A percentile compares a stretch with the other conserved stretches of the same genome.
Evolutionary conservation across 1,284 basidiomycete species (phyloP).

Genomic region (Ganoderma lucidum): DNA sequence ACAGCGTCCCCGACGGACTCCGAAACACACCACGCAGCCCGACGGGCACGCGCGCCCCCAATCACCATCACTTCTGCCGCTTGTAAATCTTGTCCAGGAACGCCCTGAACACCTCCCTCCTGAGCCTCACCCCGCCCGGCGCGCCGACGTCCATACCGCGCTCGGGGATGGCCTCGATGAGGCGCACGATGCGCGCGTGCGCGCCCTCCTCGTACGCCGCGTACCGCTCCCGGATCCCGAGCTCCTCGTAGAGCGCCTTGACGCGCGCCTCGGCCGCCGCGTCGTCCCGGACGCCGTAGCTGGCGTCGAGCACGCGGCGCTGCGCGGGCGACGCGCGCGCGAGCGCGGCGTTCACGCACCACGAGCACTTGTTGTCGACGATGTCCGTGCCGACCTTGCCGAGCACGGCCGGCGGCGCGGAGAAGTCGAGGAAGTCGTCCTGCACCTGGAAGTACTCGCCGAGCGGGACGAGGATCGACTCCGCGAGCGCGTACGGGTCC

Average conservation of each 20-base stretch:
- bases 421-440: conserved; percentile 97
- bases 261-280: conserved; percentile 65
- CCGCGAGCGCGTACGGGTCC: conserved; percentile 81
- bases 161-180: conserved; percentile 80
- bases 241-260: conserved; percentile 81
- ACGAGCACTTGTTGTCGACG: conserved; percentile 98
- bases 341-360: conserved; percentile 94
- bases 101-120: conserved; percentile 82
- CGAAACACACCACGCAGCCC: neutral
- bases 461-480: conserved; percentile 89
- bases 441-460: conserved; percentile 99
- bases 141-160: conserved; percentile 33
- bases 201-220: conserved; percentile 81
- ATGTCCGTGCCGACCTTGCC: conserved; percentile 99
- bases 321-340: conserved; percentile 62
- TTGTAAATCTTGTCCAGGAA: conserved; percentile 95
- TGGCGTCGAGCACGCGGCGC: conserved; percentile 70
- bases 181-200: conserved; percentile 69
- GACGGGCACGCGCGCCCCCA: neutral
- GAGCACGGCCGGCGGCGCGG: conserved; percentile 89
- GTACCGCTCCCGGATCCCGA: conserved; percentile 78
- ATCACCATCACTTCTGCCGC: conserved; percentile 71
- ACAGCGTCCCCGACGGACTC: too few relatives aligned
- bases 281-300: conserved; percentile 89
- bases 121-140: conserved; percentile 61